Percentiles rank a stretch among this genome's conserved stretches.
phyloP scores from a whole-genome alignment of 139 green algal genomes.

The Chlamydomonas applanata region DNA sequence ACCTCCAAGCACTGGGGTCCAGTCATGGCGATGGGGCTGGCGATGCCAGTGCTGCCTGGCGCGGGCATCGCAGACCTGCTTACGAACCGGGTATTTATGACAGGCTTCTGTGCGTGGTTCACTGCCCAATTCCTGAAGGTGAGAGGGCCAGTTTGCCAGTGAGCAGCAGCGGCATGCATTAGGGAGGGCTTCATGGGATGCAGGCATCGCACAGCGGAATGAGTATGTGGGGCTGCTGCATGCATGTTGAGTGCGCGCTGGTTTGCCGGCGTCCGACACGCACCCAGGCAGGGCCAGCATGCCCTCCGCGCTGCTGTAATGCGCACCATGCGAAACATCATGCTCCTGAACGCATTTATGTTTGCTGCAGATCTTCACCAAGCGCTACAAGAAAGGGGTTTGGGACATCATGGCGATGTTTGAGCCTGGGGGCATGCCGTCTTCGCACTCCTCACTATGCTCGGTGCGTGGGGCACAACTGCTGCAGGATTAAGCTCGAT shows the following conservation, averaged over 20 bases:
- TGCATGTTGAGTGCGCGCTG: not conserved
- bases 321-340: no score
- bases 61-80: constrained; percentile 46
- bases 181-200: no score
- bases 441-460: constrained; percentile 92
- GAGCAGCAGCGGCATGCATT: no score
- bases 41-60: constrained; percentile 32
- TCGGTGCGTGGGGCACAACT: constrained; percentile 51
- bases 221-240: no score
- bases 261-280: not conserved
- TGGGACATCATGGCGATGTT: constrained; percentile 81
- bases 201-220: no score
- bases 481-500: no score
- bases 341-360: no score
- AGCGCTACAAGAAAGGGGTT: constrained; percentile 75
- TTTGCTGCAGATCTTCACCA: constrained; percentile 86
- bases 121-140: constrained; percentile 84
- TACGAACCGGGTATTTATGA: constrained; percentile 81
- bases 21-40: constrained; percentile 9
- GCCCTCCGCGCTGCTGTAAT: no score
- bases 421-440: constrained; percentile 96
- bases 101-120: constrained; percentile 89
- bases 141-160: no score
- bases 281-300: not conserved
- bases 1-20: no score